Percentiles rank a stretch among this genome's conserved stretches.
Evolutionary conservation across 2,329 filamentous ascomycete genomes (phyloP).

Genomic region (Nothomitra cinnamomea): DNA sequence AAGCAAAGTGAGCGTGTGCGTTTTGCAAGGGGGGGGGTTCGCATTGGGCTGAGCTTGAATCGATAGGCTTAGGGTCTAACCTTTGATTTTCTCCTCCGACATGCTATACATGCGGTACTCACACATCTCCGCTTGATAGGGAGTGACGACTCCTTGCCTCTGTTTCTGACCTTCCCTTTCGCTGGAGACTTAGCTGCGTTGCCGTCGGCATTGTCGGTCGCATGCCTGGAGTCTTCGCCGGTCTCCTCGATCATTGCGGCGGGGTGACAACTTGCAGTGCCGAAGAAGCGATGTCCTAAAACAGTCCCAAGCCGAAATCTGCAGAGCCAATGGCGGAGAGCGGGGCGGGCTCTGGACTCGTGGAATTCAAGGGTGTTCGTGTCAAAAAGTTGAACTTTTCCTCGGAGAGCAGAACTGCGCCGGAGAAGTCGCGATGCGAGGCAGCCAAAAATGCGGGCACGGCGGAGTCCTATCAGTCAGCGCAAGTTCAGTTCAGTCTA

Average conservation of each 20-base stretch:
- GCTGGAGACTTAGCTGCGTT: background rate
- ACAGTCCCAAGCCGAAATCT: background rate
- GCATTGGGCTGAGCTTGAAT: background rate
- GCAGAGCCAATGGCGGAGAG: background rate
- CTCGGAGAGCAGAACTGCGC: background rate
- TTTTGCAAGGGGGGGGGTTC: background rate
- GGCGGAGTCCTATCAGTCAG: background rate
- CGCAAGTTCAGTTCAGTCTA: no score
- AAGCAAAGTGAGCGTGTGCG: background rate
- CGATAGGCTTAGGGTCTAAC: constrained; percentile 13
- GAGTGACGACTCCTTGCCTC: background rate
- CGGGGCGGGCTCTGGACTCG: background rate
- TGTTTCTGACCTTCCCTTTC: background rate
- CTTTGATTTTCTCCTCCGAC: constrained; percentile 33
- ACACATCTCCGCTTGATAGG: constrained; percentile 20
- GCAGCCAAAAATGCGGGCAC: background rate
- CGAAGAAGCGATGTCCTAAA: no score
- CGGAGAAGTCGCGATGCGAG: background rate
- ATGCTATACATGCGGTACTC: constrained; percentile 30
- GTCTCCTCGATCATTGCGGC: background rate
- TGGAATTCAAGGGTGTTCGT: background rate
- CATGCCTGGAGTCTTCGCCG: background rate
- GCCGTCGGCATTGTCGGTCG: background rate
- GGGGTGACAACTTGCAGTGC: background rate
- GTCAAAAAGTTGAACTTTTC: background rate